phyloP scores from a whole-genome alignment of 305 asterid species.

The Striga hermonthica region DNA sequence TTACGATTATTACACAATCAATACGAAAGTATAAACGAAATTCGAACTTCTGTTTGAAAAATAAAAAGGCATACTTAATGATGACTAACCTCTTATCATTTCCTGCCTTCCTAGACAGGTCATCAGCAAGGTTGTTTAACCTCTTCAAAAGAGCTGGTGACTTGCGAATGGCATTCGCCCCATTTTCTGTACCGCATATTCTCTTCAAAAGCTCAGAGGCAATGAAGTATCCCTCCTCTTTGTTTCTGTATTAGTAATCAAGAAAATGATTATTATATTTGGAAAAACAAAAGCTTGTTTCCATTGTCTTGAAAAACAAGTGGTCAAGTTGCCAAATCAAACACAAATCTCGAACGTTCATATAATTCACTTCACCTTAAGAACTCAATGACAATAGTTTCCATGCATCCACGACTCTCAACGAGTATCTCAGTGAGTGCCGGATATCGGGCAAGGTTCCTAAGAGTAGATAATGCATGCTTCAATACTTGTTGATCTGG shows the following conservation, averaged over 20 bases:
- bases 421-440: conserved; percentile 50
- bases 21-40: not conserved
- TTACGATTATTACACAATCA: not conserved
- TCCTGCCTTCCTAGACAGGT: conserved; percentile 63
- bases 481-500: conserved; percentile 94
- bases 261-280: not conserved
- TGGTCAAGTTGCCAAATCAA: not conserved
- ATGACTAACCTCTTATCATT: conserved; percentile 59
- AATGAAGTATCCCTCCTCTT: conserved; percentile 85
- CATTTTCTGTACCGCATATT: conserved; percentile 48
- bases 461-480: conserved; percentile 80
- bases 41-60: too few species aligned
- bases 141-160: conserved; percentile 65
- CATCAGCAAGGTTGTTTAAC: conserved; percentile 67
- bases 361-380: conserved; percentile 38
- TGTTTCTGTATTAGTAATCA: conserved; percentile 54
- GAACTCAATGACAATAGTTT: conserved; percentile 63
- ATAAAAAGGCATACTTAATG: too few species aligned
- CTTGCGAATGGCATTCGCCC: conserved; percentile 49
- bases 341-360: conserved; percentile 16
- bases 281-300: too few species aligned
- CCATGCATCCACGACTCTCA: conserved; percentile 53
- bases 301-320: too few species aligned
- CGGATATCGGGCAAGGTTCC: conserved; percentile 85
- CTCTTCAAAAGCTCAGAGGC: conserved; percentile 77